Evolutionary conservation across 148 eudicot species (phyloP).

Genomic region (Fagopyrum tataricum): DNA sequence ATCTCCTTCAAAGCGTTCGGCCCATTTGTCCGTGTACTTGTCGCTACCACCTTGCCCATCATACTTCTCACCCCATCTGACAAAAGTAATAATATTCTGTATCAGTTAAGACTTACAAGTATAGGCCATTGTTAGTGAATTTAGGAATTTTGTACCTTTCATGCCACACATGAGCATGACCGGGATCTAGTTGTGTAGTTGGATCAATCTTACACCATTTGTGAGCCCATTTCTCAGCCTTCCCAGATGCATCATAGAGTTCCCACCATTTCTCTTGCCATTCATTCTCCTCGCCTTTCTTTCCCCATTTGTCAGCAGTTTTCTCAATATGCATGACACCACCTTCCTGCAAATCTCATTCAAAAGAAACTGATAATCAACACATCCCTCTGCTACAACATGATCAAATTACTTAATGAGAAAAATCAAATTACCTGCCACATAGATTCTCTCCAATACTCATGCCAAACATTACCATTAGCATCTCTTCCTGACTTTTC

Average conservation of each 20-base stretch:
- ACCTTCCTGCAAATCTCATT: slow-evolving; percentile 31
- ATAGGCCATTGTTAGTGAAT: neutral
- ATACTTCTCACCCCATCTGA: slow-evolving; percentile 93
- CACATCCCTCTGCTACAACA: too few relatives aligned
- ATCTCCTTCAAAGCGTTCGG: slow-evolving; percentile 75
- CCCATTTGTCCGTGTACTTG: slow-evolving; percentile 97
- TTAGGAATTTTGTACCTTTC: slow-evolving; percentile 47
- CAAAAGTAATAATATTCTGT: neutral
- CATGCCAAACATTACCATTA: slow-evolving; percentile 82
- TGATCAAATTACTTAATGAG: neutral
- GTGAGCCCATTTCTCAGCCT: slow-evolving; percentile 89
- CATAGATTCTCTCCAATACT: slow-evolving; percentile 89
- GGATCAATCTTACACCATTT: slow-evolving; percentile 92
- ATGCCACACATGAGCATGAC: slow-evolving; percentile 97
- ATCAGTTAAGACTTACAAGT: neutral
- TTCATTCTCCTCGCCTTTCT: slow-evolving; percentile 58
- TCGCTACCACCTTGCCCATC: slow-evolving; percentile 77
- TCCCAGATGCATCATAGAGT: slow-evolving; percentile 66
- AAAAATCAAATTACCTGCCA: slow-evolving; percentile 46
- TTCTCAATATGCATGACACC: slow-evolving; percentile 66
- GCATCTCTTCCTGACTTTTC: slow-evolving; percentile 97
- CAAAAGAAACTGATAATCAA: too few relatives aligned
- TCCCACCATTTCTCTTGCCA: slow-evolving; percentile 95
- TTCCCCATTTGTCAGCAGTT: slow-evolving; percentile 95
- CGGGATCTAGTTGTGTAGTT: slow-evolving; percentile 59